phyloP scores from a whole-genome alignment of 73 alveolate genomes.

The Symbiodinium natans region DNA sequence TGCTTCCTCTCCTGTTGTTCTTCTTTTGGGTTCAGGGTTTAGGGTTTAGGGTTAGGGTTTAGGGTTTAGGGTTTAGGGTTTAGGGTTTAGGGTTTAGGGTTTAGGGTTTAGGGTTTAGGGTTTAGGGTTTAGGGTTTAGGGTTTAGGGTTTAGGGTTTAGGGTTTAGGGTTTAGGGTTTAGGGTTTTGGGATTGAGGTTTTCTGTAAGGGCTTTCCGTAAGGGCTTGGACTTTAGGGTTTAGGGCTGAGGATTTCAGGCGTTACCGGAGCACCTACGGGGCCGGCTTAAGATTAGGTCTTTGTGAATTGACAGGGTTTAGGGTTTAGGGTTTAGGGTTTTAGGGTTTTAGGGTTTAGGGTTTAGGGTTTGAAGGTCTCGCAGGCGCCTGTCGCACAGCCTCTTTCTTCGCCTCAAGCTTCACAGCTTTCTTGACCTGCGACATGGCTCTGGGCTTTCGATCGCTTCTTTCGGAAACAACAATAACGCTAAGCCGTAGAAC shows the following conservation, averaged over 20 bases:
- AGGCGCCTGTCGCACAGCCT: neutral
- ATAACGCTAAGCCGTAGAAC: too few relatives aligned
- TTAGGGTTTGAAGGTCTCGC: neutral
- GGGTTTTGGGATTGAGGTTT: neutral
- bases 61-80: neutral
- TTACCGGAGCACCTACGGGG: too few relatives aligned
- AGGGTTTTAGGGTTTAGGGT: neutral
- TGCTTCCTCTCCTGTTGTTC: too few relatives aligned
- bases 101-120: neutral
- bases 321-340: neutral
- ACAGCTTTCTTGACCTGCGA: neutral
- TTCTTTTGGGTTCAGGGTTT: too few relatives aligned
- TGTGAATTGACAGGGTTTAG: too few relatives aligned
- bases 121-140: neutral
- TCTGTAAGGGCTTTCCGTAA: too few relatives aligned
- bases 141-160: too few relatives aligned
- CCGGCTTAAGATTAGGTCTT: too few relatives aligned
- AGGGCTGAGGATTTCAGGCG: neutral
- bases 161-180: neutral
- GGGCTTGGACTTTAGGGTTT: neutral
- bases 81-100: neutral
- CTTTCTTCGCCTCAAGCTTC: neutral
- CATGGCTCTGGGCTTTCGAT: rapidly evolving
- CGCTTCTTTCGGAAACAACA: too few relatives aligned
- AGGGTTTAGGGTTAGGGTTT: too few relatives aligned